Evolutionary conservation across 2,329 filamentous ascomycete genomes (phyloP), one percentile per base, ranked within the genome.

Genomic region (Monilinia vaccinii-corymbosi): DNA sequence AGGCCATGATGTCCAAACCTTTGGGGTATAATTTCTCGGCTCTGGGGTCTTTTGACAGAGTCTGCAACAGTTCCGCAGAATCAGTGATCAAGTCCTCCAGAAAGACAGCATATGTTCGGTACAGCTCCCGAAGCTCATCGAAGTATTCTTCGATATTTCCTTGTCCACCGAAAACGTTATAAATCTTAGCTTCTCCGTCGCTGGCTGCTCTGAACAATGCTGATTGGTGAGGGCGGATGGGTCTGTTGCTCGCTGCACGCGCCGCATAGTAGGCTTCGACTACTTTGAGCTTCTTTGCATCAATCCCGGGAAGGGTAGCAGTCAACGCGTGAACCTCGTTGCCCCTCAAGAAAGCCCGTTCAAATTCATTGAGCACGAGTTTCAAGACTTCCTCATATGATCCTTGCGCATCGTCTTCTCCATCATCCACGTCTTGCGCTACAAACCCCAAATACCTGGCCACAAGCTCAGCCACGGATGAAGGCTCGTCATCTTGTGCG

Each of bases 61-160:
- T 86, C 72, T 93, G 91, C n/a, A 99, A 82, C 58, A 96, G 85
- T 71, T 95, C 88, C 16, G 94, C 92, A 9, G 91, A 87, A 28
- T 85, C 82, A 32, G 82, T 81, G 70, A 99, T 82, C 65, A 97
- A 85, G 66, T 95, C 91, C 67, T 90, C 88, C 6, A 97, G 85
- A 67, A 99, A 95, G 32, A 88, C 88, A 14, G 89, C 87, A 76
- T 99, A 99, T 62, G 92, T 96, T 69, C 81, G 85, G 78, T 93
- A 93, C 61, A 97, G 83, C 73, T 96, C 88, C 60, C 94, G 86
- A 64, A 99, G 83, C 78, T 99, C 94, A 68, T 99, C 93, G 71
- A 99, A 99, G 77, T 99, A 99, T 77, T 99, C 95, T 76, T 99
- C 93, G 65, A 99, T 97, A 75, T 99, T 99, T 69, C 94, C 94